Evolutionary conservation across 2,329 filamentous ascomycete genomes (phyloP), one percentile per base, ranked within the genome.

Genomic region (Ciborinia camelliae): DNA sequence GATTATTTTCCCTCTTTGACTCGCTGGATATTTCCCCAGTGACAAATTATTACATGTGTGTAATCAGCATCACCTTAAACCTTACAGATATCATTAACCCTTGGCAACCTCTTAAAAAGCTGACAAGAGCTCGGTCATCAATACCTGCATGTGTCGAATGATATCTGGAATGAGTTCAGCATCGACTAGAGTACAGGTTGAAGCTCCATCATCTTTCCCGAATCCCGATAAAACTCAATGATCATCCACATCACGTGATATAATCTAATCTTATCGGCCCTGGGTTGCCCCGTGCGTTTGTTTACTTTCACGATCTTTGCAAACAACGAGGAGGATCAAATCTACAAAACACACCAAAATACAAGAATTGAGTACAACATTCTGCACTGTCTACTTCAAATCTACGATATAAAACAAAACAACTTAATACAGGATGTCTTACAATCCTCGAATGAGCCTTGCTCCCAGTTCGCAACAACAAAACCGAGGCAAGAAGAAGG

Each of bases 401-500:
- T 28, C 2, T 18, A 37, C 20, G 45, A 39, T 4, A 32, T 30
- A 57, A 26, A 30, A 10, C 20, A 50, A 9, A 20, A 39, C 7
- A 14, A n/a, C 6, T 20, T 28, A 26, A 54, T 18, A 62, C 60
- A 69, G 32, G 14, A 83, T 83, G 81, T 77, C 81, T 39, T 83
- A 82, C 72, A 81, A 81, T 71, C 74, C 78, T 62, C 77, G 81
- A 67, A 82, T 82, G 79, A 84, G 81, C 71, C 80, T 82, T 71
- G 81, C 80, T 68, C 79, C 81, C 65, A 76, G 71, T 54, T 71
- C 77, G 67, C 78, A 80, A 69, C 81, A 82, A 68, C 77, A 80
- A 63, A 77, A 75, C 67, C 77, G 79, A 45, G 76, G 75, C 30
- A 82, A 80, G 71, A 83, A 83, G 74, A 84, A 84, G 75, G 82